Base-by-base conservation (phyloP, 306 rosid genomes). In the Prunus padus region DNA sequence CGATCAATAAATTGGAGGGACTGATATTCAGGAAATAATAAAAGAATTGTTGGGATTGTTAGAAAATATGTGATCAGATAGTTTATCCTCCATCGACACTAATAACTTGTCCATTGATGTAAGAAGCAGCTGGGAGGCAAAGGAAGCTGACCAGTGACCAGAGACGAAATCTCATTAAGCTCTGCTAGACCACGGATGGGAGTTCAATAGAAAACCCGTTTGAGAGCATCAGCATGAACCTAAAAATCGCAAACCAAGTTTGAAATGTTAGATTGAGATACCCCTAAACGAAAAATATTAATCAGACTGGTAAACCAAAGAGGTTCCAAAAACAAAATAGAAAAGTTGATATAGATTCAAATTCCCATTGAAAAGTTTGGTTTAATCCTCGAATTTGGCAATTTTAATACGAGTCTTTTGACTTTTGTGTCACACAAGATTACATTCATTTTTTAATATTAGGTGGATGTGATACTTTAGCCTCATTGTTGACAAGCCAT, bases 61-160 rank as follows among this genome's bases (percentile, higher is more conserved):
- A 71, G 74, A 68, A 74, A 37, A 78, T 82, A 54, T 25, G 86
- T 78, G 72, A 22, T 30, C 5, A 30, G 33, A 30, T 30, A n/a
- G n/a, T n/a, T n/a, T n/a, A 84, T 49, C 97, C 97, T 18, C 92
- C 97, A 65, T 89, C 94, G 0, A 69, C 87, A 49, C 65, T 31
- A 33, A 89, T 82, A 54, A 81, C 33, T 47, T 89, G 93, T 8
- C 97, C 89, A 19, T 86, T 91, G 62, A 89, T 82, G 60, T 72
- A 82, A 15, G 92, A 82, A n/a, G 97, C 82, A 28, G 83, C 88
- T 0, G 92, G 93, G 49, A 91, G 89, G 67, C 93, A 91, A 11
- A 88, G 87, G 67, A 89, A 89, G 1, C 86, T 82, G 25, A 87
- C 94, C 56, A 89, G 0, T 82, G 25, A 87, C 94, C 56, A 89